phyloP scores from a whole-genome alignment of 148 eudicot species.

The Pouteria glomerata region DNA sequence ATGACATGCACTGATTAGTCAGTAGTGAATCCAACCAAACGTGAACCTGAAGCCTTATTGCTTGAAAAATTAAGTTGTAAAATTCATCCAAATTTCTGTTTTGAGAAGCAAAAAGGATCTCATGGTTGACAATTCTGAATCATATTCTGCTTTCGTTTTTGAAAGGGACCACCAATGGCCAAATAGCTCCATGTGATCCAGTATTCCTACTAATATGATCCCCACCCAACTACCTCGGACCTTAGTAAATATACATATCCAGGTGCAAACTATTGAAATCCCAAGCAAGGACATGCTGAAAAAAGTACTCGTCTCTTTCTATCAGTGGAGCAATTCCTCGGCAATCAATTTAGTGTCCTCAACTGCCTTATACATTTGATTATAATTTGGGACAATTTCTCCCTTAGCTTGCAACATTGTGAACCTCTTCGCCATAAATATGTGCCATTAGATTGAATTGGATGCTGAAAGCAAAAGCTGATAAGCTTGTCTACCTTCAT shows the following conservation, averaged over 20 bases:
- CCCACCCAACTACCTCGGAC: neutral
- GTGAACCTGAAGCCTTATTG: neutral
- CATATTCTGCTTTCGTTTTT: neutral
- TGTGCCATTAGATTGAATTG: too few relatives aligned
- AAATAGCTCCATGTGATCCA: neutral
- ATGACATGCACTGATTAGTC: neutral
- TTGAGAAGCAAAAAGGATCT: neutral
- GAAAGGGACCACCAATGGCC: neutral
- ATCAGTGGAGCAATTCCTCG: neutral
- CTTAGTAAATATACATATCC: neutral
- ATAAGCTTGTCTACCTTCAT: neutral
- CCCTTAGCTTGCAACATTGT: neutral
- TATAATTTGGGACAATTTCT: neutral
- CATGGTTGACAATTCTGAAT: neutral
- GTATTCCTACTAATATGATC: neutral
- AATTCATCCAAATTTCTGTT: too few relatives aligned
- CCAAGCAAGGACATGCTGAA: neutral
- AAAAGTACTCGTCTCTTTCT: neutral
- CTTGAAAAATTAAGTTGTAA: neutral
- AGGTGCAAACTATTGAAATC: neutral
- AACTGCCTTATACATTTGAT: too few relatives aligned
- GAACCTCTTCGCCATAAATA: neutral
- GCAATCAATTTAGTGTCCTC: too few relatives aligned
- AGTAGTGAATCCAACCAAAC: neutral
- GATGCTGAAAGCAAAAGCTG: neutral